phyloP scores from a whole-genome alignment of 495 filamentous ascomycete species.

The Xylona heveae region DNA sequence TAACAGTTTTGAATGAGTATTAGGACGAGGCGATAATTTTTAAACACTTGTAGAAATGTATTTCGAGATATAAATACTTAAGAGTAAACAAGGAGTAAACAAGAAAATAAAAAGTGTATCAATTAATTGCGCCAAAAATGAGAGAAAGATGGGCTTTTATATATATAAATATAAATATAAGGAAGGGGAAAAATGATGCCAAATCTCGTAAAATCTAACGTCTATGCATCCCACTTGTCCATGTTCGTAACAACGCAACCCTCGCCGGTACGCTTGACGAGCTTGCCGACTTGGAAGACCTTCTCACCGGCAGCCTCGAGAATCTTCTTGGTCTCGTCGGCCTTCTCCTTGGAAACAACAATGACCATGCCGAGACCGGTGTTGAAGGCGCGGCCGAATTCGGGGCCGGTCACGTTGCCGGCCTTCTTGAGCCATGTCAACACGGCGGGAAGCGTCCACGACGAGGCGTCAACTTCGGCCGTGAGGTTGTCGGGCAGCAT shows the following conservation, averaged over 20 bases:
- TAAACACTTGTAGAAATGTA: no score
- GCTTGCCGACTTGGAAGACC: conserved; percentile 51
- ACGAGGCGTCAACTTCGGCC: conserved; percentile 49
- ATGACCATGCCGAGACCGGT: conserved; percentile 83
- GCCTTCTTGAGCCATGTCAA: conserved; percentile 66
- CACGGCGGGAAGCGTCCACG: conserved; percentile 52
- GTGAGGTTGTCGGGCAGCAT: conserved; percentile 64
- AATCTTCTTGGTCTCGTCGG: conserved; percentile 25
- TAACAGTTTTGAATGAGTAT: no score
- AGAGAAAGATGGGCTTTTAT: no score
- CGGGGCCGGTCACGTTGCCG: conserved; percentile 47
- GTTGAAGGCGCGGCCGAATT: conserved; percentile 90
- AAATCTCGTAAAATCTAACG: no score
- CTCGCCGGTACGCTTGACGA: conserved; percentile 31
- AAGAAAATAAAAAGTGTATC: no score
- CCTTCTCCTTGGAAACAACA: conserved; percentile 40
- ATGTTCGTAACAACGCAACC: conserved; percentile 50
- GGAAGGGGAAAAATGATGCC: no score
- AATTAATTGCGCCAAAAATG: no score
- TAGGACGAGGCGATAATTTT: no score
- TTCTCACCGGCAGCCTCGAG: conserved; percentile 50
- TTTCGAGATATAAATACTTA: no score
- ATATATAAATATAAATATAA: no score
- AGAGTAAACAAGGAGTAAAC: no score
- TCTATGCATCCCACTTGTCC: conserved; percentile 61